Base-by-base conservation (phyloP, 2,329 filamentous ascomycete species). In the Fusarium sp. region DNA sequence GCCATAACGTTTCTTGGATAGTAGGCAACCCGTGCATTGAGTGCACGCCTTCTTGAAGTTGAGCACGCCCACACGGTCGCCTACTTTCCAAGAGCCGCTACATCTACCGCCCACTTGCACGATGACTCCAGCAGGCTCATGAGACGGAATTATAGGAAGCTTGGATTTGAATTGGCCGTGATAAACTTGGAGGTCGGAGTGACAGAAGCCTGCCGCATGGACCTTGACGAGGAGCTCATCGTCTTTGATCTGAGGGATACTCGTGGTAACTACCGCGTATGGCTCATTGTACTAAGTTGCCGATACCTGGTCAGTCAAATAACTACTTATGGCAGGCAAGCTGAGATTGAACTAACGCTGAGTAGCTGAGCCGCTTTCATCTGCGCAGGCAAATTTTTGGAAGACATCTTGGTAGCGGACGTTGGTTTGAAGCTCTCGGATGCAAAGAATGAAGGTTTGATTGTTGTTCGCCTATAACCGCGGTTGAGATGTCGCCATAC, bases 131-230 rank as follows among this genome's bases (percentile, higher is more conserved):
- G 81, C 81, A 13, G 82, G 80, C 59, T 84, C 83, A 64, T 84
- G 83, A 5, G 81, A 83, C 0, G 80, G 78, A 25, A 81, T 80
- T 32, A 83, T 70, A 14, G 78, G 78, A 7, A 81, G 61, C 6
- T 71, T 73, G 3, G 79, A 78, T 3, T 65, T 62, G 67, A 81
- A 83, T 23, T 82, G 77, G 11, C 82, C 82, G 10, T 81, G 78
- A 2, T 81, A 66, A 10, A 82, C 82, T 63, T 83, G 82, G 10
- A 81, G 70, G 52, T 83, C 82, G 3, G 82, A 83, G 58, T 83
- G 82, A 64, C 82, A 83, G 72, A 83, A 83, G 1, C 82, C 80
- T 8, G 82, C 82, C 4, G 82, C 82, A 34, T 80, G 71, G 50
- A 83, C 71, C 32, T 75, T 74, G 65, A 84, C 66, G 20, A 83